Evolutionary conservation across 306 rosid species (phyloP).

Genomic region (Acacia confusa): DNA sequence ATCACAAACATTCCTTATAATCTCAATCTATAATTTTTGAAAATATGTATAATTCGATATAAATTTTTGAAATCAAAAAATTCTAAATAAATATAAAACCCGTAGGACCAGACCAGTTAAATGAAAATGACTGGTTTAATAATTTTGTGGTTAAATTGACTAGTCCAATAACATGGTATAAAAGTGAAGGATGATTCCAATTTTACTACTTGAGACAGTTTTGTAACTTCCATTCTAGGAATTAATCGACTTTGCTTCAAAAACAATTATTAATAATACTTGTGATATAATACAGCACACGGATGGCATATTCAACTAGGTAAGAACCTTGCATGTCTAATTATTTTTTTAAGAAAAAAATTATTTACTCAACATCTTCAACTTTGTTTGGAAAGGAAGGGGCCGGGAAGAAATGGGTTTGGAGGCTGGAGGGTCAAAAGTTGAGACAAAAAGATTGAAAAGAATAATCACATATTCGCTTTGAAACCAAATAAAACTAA

Average conservation of each 20-base stretch:
- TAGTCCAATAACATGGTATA: too few species aligned
- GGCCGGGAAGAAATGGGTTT: background rate
- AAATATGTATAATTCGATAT: too few species aligned
- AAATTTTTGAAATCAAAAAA: too few species aligned
- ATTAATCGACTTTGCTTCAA: background rate
- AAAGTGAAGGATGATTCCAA: background rate
- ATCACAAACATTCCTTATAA: too few species aligned
- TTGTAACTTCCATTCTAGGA: background rate
- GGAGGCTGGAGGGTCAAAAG: background rate
- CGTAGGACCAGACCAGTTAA: too few species aligned
- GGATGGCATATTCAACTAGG: background rate
- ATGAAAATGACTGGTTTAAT: too few species aligned
- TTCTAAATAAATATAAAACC: too few species aligned
- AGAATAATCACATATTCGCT: background rate
- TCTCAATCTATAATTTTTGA: too few species aligned
- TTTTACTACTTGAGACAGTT: background rate
- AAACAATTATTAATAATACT: background rate
- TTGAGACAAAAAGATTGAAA: background rate
- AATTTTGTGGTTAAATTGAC: too few species aligned
- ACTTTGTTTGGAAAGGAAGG: constrained; percentile 24
- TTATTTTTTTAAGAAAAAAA: background rate
- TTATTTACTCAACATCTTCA: constrained; percentile 27
- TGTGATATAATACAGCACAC: background rate
- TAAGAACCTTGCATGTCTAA: constrained; percentile 11
- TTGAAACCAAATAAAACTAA: background rate